Evolutionary conservation across 179 eudicot species (phyloP).

Genomic region (Beta corolliflora): DNA sequence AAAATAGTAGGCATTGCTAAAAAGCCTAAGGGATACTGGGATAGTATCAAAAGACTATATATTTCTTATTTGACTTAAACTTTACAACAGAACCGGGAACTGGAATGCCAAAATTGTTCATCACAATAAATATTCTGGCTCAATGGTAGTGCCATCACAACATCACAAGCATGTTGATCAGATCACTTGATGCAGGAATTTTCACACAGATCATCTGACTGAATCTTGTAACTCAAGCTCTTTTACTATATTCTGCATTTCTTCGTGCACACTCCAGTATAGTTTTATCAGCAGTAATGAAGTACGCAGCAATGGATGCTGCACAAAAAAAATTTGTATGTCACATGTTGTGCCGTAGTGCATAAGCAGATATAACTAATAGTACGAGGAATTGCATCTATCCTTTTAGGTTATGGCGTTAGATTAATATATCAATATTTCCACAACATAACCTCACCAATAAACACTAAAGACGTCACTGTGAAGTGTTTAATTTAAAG

Average conservation of each 20-base stretch:
- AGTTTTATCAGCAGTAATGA: constrained; percentile 85
- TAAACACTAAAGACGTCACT: background rate
- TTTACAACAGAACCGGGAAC: background rate
- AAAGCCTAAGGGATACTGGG: background rate
- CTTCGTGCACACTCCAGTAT: constrained; percentile 76
- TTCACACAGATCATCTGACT: background rate
- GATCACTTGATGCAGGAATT: background rate
- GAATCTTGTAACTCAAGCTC: constrained; percentile 26
- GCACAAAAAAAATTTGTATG: constrained; percentile 26
- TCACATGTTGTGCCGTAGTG: background rate
- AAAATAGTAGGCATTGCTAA: background rate
- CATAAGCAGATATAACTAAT: background rate
- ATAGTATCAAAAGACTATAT: background rate
- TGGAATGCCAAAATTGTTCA: constrained; percentile 3
- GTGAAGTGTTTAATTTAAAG: background rate
- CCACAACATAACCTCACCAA: too few species aligned
- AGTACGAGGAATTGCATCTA: background rate
- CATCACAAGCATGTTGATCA: background rate
- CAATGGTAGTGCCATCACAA: background rate
- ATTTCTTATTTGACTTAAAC: background rate
- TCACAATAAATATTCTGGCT: background rate
- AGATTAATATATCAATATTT: background rate
- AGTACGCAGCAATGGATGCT: constrained; percentile 85
- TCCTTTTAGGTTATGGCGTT: background rate
- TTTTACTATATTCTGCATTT: constrained; percentile 53